Conservation (phyloP, 768 basidiomycete species). For the Kwoniella europaea region DNA sequence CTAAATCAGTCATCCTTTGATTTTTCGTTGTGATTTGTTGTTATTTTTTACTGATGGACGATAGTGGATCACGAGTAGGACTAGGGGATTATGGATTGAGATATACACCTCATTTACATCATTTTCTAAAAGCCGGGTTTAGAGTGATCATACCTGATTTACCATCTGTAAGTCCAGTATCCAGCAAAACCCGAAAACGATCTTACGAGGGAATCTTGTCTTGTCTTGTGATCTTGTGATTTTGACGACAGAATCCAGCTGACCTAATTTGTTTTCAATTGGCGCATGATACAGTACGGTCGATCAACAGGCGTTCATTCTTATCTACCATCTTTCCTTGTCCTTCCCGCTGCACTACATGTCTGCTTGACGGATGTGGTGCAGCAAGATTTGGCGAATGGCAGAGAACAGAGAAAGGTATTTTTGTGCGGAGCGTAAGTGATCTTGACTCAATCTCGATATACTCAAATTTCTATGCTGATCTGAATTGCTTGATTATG, state of each 20-base stretch:
- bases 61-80: conserved; percentile 20
- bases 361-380: conserved; percentile 56
- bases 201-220: too few relatives aligned
- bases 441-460: not conserved
- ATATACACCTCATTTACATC: conserved; percentile 54
- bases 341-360: conserved; percentile 55
- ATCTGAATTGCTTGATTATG: conserved; percentile 15
- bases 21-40: not conserved
- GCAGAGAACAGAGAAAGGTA: conserved; percentile 54
- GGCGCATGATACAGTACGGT: conserved; percentile 44
- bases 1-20: too few relatives aligned
- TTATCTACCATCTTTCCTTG: conserved; percentile 48
- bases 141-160: conserved; percentile 59
- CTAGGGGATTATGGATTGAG: conserved; percentile 55
- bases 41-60: not conserved
- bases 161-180: conserved; percentile 52
- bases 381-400: conserved; percentile 41
- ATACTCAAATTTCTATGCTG: not conserved
- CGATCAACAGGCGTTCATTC: conserved; percentile 57
- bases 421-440: conserved; percentile 57
- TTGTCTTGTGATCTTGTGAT: too few relatives aligned
- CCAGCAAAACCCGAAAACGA: not conserved
- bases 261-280: not conserved
- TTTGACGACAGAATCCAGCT: not conserved
- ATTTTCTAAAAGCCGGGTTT: conserved; percentile 58